Evolutionary conservation across 2,329 filamentous ascomycete species (phyloP), one percentile per base, ranked within the genome.

Genomic region (Penicillium sp.): DNA sequence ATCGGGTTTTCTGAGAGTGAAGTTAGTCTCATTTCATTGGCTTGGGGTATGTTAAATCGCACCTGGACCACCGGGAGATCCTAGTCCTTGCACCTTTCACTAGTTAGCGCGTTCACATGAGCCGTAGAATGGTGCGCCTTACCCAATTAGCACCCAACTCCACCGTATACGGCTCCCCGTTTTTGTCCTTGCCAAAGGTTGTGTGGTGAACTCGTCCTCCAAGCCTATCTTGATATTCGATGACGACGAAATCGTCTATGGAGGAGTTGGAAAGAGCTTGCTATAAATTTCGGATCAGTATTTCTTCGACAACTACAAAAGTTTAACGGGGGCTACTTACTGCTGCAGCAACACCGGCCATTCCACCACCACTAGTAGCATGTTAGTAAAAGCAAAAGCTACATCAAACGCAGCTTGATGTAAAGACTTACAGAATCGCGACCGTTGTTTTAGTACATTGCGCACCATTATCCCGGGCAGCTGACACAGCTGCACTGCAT

Each of bases 131-230:
- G 9, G 18, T 50, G 6, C 22, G 20, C 54, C 55, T 37, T 67
- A 79, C 78, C 87, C 87, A 89, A 58, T 89, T 89, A 6, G 87
- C 86, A 2, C 87, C 87, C 0, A 87, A 72, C 67, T 89, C 87
- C 9, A 89, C 76, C 0, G 75, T 78, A 56, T 84, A 85, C 0
- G 82, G 79, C 0, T 79, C 74, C 0, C 83, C 83, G 33, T 82
- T 73, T 3, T 66, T 49, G 23, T 78, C 73, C 15, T 75, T 71
- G 4, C 85, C 85, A 62, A 88, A 88, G 0, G 76, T 73, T 0
- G 79, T 79, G 56, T 87, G 81, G n/a, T 73, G 72, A 37, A 86
- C 79, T 6, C 86, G 81, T 1, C 87, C 87, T 1, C 87, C 86
- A 55, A 89, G 81, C 12, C 81, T 77, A 55, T 81, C 75, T 12